Evolutionary conservation across 140 eudicot genomes (phyloP).

Genomic region (Anethum foeniculum): DNA sequence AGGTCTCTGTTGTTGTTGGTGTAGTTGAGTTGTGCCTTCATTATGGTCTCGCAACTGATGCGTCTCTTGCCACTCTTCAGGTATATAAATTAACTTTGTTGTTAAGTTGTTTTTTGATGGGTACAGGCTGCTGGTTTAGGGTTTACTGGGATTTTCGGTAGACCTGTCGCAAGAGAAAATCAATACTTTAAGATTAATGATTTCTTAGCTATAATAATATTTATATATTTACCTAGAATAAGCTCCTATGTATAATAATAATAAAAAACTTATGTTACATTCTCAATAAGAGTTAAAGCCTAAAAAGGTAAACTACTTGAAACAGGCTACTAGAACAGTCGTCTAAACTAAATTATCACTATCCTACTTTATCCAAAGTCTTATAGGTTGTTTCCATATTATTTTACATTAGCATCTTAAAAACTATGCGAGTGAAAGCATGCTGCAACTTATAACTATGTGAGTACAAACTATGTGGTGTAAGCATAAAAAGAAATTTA

Average conservation of each 20-base stretch:
- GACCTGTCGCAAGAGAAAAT: not conserved
- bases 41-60: conserved; percentile 72
- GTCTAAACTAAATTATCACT: not conserved
- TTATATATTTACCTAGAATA: not conserved
- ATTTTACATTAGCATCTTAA: not conserved
- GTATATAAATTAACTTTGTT: conserved; percentile 19
- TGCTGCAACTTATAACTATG: not conserved
- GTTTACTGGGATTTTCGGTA: not conserved
- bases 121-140: not conserved
- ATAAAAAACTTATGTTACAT: not conserved
- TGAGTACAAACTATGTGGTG: not conserved
- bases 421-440: not conserved
- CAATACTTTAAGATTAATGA: not conserved
- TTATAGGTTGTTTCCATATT: not conserved
- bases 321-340: not conserved
- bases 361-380: not conserved
- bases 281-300: not conserved
- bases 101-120: not conserved
- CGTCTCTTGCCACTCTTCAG: conserved; percentile 94
- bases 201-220: not conserved
- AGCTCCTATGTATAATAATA: not conserved
- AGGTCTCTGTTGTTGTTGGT: conserved; percentile 65
- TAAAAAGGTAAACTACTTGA: not conserved
- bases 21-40: conserved; percentile 79
- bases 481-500: not conserved